A percentile compares a stretch with the other conserved stretches of the same genome.
Conservation (phyloP, 2,329 filamentous ascomycete genomes). For the Aspergillus quadricinctus region DNA sequence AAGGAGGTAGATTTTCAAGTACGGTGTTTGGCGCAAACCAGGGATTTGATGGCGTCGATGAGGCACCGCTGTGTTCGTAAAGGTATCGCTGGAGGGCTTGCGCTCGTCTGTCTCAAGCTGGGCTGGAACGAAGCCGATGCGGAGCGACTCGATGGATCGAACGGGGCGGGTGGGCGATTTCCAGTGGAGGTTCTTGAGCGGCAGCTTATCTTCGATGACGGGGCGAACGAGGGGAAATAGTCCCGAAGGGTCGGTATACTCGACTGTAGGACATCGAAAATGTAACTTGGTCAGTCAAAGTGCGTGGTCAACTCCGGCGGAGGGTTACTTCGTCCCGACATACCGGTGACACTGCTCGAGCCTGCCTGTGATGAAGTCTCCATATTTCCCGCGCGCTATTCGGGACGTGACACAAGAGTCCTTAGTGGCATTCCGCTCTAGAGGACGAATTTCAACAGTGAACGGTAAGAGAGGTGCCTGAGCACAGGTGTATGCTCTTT, state of each 20-base stretch:
- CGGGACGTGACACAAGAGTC: conserved; percentile 15
- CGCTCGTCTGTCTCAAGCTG: conserved; percentile 39
- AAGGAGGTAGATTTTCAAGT: conserved; percentile 83
- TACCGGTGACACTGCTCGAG: conserved; percentile 71
- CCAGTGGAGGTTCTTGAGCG: conserved; percentile 91
- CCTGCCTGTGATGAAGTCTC: conserved; percentile 48
- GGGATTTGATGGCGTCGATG: conserved; percentile 87
- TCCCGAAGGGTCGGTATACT: conserved; percentile 91
- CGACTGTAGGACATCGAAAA: conserved; percentile 55
- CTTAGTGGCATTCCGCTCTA: conserved; percentile 26
- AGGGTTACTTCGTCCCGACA: conserved; percentile 11
- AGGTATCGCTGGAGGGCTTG: conserved; percentile 34
- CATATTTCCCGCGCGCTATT: conserved; percentile 34
- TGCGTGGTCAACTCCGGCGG: neutral
- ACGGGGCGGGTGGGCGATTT: conserved; percentile 88
- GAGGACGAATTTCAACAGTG: neutral
- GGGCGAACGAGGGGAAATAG: conserved; percentile 79
- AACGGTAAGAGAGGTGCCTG: conserved; percentile 1
- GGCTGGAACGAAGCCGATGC: conserved; percentile 77
- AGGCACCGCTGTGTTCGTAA: conserved; percentile 27
- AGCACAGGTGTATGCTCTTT: neutral
- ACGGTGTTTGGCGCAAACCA: conserved; percentile 85
- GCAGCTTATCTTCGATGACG: conserved; percentile 72
- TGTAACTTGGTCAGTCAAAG: neutral
- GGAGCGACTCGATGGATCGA: conserved; percentile 87